A percentile compares a stretch with the other conserved stretches of the same genome.
Conservation (phyloP, 768 basidiomycete species). For the Tubosaeta sp. region DNA sequence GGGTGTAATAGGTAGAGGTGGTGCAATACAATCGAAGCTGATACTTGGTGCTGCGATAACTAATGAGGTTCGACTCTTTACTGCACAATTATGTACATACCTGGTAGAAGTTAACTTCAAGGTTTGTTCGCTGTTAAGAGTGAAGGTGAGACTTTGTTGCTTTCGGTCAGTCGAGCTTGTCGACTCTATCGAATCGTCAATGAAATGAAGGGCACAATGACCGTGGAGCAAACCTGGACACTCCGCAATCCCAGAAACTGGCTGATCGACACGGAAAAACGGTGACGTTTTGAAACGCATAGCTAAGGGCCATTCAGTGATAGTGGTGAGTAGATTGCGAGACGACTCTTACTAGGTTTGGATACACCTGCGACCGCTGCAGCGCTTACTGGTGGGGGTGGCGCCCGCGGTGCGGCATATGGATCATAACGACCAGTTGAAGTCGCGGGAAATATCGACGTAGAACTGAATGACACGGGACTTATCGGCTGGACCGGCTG, state of each 20-base stretch:
- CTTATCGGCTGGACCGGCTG: constrained; percentile 24
- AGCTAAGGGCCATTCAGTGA: constrained; percentile 35
- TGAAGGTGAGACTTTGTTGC: constrained; percentile 56
- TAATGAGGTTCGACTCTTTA: constrained; percentile 6
- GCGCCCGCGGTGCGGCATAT: constrained; percentile 55
- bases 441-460: constrained; percentile 21
- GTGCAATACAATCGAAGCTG: constrained; percentile 89
- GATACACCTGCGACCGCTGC: constrained; percentile 26
- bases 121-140: constrained; percentile 61
- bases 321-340: constrained; percentile 6
- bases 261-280: constrained; percentile 65
- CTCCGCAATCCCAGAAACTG: constrained; percentile 61
- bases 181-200: constrained; percentile 50
- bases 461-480: constrained; percentile 17
- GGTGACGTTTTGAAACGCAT: constrained; percentile 80
- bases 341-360: constrained; percentile 26
- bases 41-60: constrained; percentile 51
- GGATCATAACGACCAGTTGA: constrained; percentile 56
- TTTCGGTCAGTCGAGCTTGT: constrained; percentile 74
- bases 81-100: constrained; percentile 36
- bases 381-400: constrained; percentile 36
- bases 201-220: not conserved
- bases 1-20: constrained; percentile 67
- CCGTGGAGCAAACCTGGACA: constrained; percentile 62
- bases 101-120: constrained; percentile 52